phyloP scores from a whole-genome alignment of 2,329 filamentous ascomycete species.

The Scleromitrula shiraiana region DNA sequence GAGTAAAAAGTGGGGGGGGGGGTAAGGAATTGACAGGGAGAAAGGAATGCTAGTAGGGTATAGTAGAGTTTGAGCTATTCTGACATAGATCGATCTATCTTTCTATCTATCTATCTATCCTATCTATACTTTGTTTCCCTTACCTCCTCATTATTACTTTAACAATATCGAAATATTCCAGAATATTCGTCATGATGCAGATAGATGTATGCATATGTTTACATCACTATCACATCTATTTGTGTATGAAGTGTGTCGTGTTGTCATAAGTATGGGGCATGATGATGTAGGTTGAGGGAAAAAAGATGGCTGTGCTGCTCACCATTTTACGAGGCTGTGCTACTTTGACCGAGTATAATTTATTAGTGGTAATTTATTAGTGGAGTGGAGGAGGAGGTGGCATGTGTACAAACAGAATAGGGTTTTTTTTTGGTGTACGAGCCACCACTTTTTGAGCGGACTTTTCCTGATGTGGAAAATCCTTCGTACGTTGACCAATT shows the following conservation, averaged over 20 bases:
- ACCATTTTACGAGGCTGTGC: not conserved
- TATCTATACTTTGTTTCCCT: too few species aligned
- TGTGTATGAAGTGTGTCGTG: not conserved
- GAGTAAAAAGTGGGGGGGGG: too few species aligned
- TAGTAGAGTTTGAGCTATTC: too few species aligned
- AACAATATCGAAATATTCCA: not conserved
- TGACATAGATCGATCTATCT: too few species aligned
- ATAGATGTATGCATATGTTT: not conserved
- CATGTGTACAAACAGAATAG: constrained; percentile 3
- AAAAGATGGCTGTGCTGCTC: not conserved
- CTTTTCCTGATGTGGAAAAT: not conserved
- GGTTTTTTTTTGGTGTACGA: not conserved
- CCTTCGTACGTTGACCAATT: constrained; percentile 8
- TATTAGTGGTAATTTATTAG: too few species aligned
- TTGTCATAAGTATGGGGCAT: not conserved
- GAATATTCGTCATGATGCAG: not conserved
- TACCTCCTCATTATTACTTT: not conserved
- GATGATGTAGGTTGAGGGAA: not conserved
- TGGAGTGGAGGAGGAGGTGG: not conserved
- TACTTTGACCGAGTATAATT: not conserved
- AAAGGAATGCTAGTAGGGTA: too few species aligned
- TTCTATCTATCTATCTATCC: too few species aligned
- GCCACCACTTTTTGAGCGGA: not conserved
- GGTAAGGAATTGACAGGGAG: too few species aligned
- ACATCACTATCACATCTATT: not conserved